Evolutionary conservation across 1,284 basidiomycete species (phyloP), one percentile per base, ranked within the genome.

Genomic region (Cryptococcus sp.): DNA sequence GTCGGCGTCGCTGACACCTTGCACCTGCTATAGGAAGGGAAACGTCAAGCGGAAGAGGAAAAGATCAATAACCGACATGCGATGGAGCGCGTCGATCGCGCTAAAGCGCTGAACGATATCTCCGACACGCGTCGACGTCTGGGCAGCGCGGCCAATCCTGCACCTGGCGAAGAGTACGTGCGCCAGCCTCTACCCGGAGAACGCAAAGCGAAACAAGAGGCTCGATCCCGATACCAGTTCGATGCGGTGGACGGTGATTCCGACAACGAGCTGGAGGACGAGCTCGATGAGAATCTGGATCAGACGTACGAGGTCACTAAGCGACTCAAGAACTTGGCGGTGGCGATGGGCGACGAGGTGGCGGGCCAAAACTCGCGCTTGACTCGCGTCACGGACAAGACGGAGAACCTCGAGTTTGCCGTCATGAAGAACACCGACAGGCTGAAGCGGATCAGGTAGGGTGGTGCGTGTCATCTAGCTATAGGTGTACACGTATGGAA

Each of bases 261-360:
- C 17, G 96, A 99, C 72, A 94, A 99, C 71, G 93, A 97, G 79
- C 72, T 85, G 50, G 85, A 86, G 67, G 82, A 85, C 62, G 84
- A 94, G 75, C 75, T 98, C 23, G 95, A 98, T 70, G 85, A 86
- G 64, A 98, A 99, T 76, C 80, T 99, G 51, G 87, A 93, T 75
- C 93, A 97, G 79, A 91, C 96, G 60, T 82, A 85, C 47, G 87
- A 88, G 57, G 84, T 90, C 50, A 87, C 90, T 3, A 89, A 88
- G 78, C 82, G 88, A 54, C 83, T 99, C 66, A 95, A 93, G 80
- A 85, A 86, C 25, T 81, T 98, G 23, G 91, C 91, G 3, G 83
- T 83, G 62, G 88, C 91, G 23, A 78, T 78, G 68, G 78, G 78
- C n/a, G 71, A 72, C 39, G 79, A 80, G 63, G 78, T 80, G 42